Conservation (phyloP, 192 early-diverging fungal species). For the Podila minutissima region DNA sequence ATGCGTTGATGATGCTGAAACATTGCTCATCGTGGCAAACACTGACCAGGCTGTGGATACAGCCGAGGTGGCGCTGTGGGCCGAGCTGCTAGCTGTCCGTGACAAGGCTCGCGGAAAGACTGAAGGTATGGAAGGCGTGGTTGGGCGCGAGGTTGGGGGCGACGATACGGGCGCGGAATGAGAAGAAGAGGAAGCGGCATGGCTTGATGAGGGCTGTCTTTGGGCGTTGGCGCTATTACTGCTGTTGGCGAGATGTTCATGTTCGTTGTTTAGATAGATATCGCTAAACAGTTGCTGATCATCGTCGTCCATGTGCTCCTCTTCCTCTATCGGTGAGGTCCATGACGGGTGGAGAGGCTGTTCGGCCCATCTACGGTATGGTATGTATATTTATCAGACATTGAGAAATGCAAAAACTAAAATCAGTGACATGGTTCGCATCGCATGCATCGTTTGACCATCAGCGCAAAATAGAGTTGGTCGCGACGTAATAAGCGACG, state of each 20-base stretch:
- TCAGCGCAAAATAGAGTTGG: too few species aligned
- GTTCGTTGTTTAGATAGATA: neutral
- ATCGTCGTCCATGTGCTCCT: neutral
- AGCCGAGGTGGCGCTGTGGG: neutral
- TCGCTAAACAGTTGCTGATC: neutral
- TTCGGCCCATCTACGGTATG: too few species aligned
- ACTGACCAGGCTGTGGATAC: slow-evolving; percentile 29
- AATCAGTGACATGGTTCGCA: too few species aligned
- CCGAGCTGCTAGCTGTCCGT: neutral
- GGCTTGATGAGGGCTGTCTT: neutral
- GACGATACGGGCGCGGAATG: neutral
- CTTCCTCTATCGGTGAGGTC: too few species aligned
- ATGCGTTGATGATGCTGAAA: slow-evolving; percentile 24
- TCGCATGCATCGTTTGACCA: too few species aligned
- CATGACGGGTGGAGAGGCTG: too few species aligned
- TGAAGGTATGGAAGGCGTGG: neutral
- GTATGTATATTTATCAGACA: too few species aligned
- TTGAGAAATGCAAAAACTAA: too few species aligned
- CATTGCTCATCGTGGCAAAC: slow-evolving; percentile 50
- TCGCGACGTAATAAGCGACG: too few species aligned
- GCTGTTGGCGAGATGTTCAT: neutral
- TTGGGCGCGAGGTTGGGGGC: neutral
- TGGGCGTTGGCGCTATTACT: neutral
- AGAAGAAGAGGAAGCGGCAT: neutral
- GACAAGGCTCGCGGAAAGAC: neutral